Percentiles rank a stretch among this genome's conserved stretches.
Evolutionary conservation across 495 filamentous ascomycete genomes (phyloP).

Genomic region (Acidiella bohemica): DNA sequence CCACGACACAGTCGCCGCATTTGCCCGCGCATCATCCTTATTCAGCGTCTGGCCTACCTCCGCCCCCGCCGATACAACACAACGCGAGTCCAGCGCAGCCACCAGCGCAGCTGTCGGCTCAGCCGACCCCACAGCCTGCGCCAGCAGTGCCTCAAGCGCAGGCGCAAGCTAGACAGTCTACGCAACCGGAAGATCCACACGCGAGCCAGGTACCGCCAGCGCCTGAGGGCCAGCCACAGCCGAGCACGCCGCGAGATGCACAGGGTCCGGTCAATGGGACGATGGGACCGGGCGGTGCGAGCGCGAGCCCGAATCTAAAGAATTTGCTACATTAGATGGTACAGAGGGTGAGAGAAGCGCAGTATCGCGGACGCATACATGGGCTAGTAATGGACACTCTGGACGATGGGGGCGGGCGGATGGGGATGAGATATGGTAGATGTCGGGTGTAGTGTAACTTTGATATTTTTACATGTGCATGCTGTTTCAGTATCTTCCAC

Average conservation of each 20-base stretch:
- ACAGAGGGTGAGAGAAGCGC: too few relatives aligned
- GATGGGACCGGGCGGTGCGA: conserved; percentile 13
- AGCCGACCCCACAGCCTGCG: conserved; percentile 1
- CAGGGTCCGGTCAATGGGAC: conserved; percentile 1
- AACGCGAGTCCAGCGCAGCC: background rate
- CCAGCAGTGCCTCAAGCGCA: background rate
- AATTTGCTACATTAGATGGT: conserved; percentile 17
- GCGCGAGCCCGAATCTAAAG: conserved; percentile 22
- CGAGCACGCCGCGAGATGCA: conserved; percentile 9
- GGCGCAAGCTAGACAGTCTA: background rate
- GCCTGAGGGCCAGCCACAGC: conserved; percentile 4
- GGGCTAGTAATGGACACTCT: too few relatives aligned
- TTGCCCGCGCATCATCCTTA: too few relatives aligned
- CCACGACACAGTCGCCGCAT: too few relatives aligned
- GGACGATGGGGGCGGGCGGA: too few relatives aligned
- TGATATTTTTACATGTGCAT: too few relatives aligned
- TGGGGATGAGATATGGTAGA: background rate
- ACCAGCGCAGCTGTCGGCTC: background rate
- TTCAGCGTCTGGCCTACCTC: too few relatives aligned
- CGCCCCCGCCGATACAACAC: conserved; percentile 1
- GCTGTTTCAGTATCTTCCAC: too few relatives aligned
- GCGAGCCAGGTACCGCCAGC: background rate
- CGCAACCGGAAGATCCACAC: background rate
- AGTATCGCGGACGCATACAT: too few relatives aligned
- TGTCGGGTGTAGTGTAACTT: too few relatives aligned